A percentile compares a stretch with the other conserved stretches of the same genome.
Evolutionary conservation across 305 asterid species (phyloP).

Genomic region (Solanum hybrid): DNA sequence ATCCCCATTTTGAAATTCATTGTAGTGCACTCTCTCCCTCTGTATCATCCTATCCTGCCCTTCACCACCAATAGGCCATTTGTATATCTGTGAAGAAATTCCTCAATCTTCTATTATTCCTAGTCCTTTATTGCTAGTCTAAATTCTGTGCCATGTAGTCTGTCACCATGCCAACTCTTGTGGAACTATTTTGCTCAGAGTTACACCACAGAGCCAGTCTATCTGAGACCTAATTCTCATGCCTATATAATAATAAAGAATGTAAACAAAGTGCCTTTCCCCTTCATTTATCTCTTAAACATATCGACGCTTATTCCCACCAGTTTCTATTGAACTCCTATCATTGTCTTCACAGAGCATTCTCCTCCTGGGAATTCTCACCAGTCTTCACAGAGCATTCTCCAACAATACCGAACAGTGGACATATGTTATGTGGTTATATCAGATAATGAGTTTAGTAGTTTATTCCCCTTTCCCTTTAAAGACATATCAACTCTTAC

Average conservation of each 20-base stretch:
- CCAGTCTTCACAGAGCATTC: neutral
- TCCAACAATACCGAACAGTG: neutral
- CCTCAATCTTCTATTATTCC: neutral
- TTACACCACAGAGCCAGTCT: neutral
- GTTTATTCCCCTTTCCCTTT: neutral
- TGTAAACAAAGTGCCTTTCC: neutral
- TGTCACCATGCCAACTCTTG: neutral
- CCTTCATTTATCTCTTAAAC: neutral
- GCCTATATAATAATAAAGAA: neutral
- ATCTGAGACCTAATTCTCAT: neutral
- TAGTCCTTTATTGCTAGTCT: neutral
- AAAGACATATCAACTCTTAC: neutral
- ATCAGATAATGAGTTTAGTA: neutral
- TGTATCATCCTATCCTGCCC: neutral
- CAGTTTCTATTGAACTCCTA: neutral
- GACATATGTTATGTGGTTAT: neutral
- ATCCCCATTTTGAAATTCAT: neutral
- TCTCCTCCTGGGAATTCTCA: neutral
- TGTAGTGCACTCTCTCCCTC: neutral
- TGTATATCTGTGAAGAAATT: neutral
- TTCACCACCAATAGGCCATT: neutral
- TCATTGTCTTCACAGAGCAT: neutral
- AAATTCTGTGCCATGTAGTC: neutral
- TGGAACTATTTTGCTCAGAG: neutral
- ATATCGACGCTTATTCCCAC: neutral